A percentile compares a stretch with the other conserved stretches of the same genome.
phyloP scores from a whole-genome alignment of 2,329 filamentous ascomycete species.

The Leptographium lundbergii region DNA sequence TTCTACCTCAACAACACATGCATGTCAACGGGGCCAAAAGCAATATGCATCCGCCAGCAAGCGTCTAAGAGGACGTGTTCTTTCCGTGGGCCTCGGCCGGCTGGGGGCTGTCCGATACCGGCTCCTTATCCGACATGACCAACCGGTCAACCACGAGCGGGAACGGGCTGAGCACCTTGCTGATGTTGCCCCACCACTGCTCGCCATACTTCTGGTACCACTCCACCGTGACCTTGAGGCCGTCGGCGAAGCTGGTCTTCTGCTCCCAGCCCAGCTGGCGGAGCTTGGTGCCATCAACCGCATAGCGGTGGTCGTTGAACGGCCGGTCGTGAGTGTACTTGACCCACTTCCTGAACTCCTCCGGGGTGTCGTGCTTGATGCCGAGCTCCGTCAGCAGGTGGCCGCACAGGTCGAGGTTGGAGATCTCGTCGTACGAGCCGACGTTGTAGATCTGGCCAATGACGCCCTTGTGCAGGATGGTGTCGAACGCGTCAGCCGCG shows the following conservation, averaged over 20 bases:
- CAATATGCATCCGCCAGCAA: neutral
- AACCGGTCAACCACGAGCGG: constrained; percentile 44
- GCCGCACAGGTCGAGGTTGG: constrained; percentile 56
- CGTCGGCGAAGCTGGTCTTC: constrained; percentile 50
- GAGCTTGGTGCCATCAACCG: constrained; percentile 58
- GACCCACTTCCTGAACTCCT: constrained; percentile 51
- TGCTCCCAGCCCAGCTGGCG: constrained; percentile 56
- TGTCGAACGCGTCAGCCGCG: constrained; percentile 71
- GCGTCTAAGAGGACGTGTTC: neutral
- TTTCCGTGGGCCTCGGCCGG: constrained; percentile 8
- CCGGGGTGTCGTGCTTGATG: constrained; percentile 34
- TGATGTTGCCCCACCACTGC: constrained; percentile 61
- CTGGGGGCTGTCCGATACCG: constrained; percentile 19
- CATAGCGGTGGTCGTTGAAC: constrained; percentile 65
- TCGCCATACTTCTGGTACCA: constrained; percentile 59
- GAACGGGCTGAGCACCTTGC: constrained; percentile 55
- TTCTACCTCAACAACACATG: neutral
- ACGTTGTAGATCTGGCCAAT: constrained; percentile 75
- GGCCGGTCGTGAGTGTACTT: constrained; percentile 67
- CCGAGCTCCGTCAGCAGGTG: constrained; percentile 52
- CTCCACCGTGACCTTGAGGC: constrained; percentile 50
- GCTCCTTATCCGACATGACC: constrained; percentile 39
- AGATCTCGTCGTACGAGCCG: constrained; percentile 64
- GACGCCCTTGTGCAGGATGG: constrained; percentile 64
- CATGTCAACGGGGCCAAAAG: too few species aligned